Base-by-base conservation (phyloP, 2,329 filamentous ascomycete species). In the Orbilia ellipsospora region DNA sequence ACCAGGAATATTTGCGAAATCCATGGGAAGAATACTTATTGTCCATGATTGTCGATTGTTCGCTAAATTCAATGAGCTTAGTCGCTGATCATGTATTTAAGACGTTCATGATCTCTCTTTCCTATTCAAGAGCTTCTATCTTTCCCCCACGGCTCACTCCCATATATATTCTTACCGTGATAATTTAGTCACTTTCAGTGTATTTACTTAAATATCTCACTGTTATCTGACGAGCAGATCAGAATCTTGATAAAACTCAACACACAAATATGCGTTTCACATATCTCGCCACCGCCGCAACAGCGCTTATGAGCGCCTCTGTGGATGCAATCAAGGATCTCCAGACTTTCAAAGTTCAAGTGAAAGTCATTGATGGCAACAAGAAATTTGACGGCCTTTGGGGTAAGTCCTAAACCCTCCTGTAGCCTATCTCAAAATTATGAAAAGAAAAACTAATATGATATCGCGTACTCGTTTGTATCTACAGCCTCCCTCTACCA, bases 341-440 rank as follows among this genome's bases (percentile, higher is more conserved):
- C 15, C 56, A 66, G 44, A 44, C 57, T 12, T 74, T 74, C 23
- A 63, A 74, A 55, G 63, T 74, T 8, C 57, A 68, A 36, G 18
- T 59, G 0, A 64, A 74, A 18, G 70, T 74, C 13, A 64, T 64
- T 15, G 50, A 67, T 55, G 70, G 70, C 18, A 74, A 68, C 15
- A 56, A 40, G 5, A 74, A 63, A 18, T 74, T 74, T 55, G 57
- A 67, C 16, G 63, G 63, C 7, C 70, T 74, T 40, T 74, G 70
- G 70, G 70, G 70, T 74, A 74, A 12, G 44, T 31, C 44, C 31
- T 36, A 36, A 36, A 36, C 1, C 6, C 31, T 36, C 5, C 1
- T 48, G 44, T 48, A 48, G 15, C 4, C 6, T n/a, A 48, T 15
- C 23, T 23, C 12, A 20, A 52, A 31, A 31, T 55, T 1, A 28